Evolutionary conservation across 108 stramenopile species (phyloP).

Genomic region (Tribonema minus): DNA sequence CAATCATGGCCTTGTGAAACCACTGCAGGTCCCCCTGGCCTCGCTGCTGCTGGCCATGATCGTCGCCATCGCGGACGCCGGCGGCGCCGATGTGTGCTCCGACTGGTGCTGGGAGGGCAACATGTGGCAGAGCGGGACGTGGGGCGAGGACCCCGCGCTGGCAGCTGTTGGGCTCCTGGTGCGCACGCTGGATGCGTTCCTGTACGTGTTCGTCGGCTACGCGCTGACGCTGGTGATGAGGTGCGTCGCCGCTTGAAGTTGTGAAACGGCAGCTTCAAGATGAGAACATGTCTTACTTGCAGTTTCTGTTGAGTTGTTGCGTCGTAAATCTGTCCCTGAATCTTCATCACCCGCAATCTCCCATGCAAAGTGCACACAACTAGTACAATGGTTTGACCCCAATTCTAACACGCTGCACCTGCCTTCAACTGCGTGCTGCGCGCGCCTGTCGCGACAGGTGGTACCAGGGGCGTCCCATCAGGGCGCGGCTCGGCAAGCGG

Average conservation of each 20-base stretch:
- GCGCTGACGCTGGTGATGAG: constrained; percentile 64
- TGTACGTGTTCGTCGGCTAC: constrained; percentile 73
- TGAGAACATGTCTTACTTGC: background rate
- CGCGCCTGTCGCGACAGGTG: background rate
- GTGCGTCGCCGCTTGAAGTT: constrained; percentile 10
- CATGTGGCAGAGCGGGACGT: background rate
- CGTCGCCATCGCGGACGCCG: background rate
- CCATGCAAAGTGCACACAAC: too few species aligned
- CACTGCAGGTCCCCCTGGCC: background rate
- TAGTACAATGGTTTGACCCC: too few species aligned
- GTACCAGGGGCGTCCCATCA: constrained; percentile 59
- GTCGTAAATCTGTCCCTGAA: too few species aligned
- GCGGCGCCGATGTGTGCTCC: constrained; percentile 9
- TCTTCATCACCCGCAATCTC: too few species aligned
- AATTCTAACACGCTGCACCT: background rate
- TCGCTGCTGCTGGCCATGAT: background rate
- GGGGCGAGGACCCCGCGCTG: background rate
- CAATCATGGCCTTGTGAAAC: background rate
- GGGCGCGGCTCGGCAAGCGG: constrained; percentile 70
- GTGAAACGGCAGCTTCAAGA: background rate
- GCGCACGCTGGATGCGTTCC: constrained; percentile 60
- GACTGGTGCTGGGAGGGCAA: constrained; percentile 1
- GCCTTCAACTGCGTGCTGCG: background rate
- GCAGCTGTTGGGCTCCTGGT: constrained; percentile 15
- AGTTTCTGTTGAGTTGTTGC: background rate